Conservation (phyloP, 2,329 filamentous ascomycete genomes). For the Penicillium sp. region DNA sequence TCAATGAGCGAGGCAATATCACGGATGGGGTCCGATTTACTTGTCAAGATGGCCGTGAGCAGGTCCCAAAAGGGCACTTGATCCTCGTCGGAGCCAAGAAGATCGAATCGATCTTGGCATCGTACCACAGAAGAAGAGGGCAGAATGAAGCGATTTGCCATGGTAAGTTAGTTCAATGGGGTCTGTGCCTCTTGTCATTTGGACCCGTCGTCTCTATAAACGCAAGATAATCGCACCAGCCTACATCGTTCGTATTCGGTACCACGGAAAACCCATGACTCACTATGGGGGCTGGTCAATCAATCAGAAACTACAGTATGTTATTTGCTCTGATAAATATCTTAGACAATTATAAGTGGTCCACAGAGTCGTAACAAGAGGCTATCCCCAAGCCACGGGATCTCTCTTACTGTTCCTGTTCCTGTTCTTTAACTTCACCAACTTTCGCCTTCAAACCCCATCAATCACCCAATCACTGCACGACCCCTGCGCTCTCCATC, state of each 20-base stretch:
- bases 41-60: not conserved
- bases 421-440: not conserved
- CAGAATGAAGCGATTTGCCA: conserved; percentile 8
- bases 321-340: not conserved
- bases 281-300: not conserved
- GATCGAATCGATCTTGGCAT: conserved; percentile 5
- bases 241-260: conserved; percentile 1
- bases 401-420: not conserved
- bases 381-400: not conserved
- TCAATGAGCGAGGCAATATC: not conserved
- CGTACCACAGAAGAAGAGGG: not conserved
- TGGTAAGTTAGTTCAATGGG: not conserved
- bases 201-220: not conserved
- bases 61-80: conserved; percentile 4
- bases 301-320: not conserved
- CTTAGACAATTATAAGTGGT: not conserved
- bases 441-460: not conserved
- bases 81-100: conserved; percentile 1
- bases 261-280: not conserved
- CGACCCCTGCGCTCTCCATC: not conserved
- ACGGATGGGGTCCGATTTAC: not conserved
- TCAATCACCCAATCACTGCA: not conserved
- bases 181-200: not conserved
- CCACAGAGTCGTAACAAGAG: not conserved
- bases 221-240: not conserved